Base-by-base conservation (phyloP, 441 rosid genomes). In the Populus tomentosa region DNA sequence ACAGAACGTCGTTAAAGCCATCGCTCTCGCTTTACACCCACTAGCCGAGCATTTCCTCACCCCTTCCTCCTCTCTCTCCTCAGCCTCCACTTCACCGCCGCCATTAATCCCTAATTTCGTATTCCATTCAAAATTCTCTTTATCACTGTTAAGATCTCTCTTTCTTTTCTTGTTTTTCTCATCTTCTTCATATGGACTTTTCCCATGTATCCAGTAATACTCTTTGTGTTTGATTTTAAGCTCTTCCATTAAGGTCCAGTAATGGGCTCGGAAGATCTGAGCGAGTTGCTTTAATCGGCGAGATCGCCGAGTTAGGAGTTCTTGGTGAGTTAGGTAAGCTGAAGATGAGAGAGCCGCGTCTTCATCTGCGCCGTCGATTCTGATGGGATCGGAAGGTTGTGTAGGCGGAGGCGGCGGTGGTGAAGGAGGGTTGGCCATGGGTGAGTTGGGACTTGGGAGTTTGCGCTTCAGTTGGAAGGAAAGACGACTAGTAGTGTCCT, bases 191-290 rank as follows among this genome's bases (percentile, higher is more conserved):
- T 78, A 83, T 6, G 89, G 91, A 35, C 89, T 86, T 70, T 75
- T 81, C 14, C 91, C 91, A 28, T 85, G 82, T 50, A 53, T 53
- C 91, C 91, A 86, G 71, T 65, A 82, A 73, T 83, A 70, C 30
- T 84, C 85, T 35, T 73, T 84, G 78, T 83, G 64, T 68, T 62
- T 80, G 23, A 63, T 33, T 26, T 77, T 84, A 66, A 88, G 76
- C 50, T 88, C 88, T 66, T 87, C 89, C 89, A 72, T 84, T 21
- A 86, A 69, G 7, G 76, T 72, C 91, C 87, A 71, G 83, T 84
- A 80, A 46, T 82, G 82, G 62, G 77, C 63, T 16, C 38, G 70
- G 80, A 83, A 87, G 67, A 80, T 63, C 63, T 65, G 78, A 0
- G 75, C 24, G 2, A 86, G 84, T 33, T 79, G 86, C 59, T 84